Percentiles rank a stretch among this genome's conserved stretches.
phyloP scores from a whole-genome alignment of 176 grass and related monocot genomes.

The Echinochloa phyllopogon region DNA sequence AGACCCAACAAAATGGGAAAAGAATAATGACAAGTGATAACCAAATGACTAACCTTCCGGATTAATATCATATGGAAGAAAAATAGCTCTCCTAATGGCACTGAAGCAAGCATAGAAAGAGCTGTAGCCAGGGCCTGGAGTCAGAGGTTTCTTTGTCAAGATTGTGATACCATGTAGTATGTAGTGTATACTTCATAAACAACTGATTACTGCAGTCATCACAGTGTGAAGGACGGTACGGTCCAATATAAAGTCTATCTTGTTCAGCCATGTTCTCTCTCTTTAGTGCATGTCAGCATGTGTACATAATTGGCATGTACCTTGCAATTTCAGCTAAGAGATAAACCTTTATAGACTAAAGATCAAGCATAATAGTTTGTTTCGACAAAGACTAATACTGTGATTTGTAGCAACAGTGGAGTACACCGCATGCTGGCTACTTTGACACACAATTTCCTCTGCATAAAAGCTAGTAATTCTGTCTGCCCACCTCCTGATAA shows the following conservation, averaged over 20 bases:
- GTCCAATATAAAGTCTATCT: slow-evolving; percentile 1
- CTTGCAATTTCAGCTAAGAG: slow-evolving; percentile 14
- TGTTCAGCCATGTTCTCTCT: not conserved
- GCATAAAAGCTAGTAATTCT: slow-evolving; percentile 15
- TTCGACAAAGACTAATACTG: not conserved
- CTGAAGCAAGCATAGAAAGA: slow-evolving; percentile 76
- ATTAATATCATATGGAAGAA: slow-evolving; percentile 99
- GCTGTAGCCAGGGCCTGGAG: slow-evolving; percentile 74
- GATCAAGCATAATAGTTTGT: not conserved
- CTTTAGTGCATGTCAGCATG: not conserved
- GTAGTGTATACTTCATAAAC: not conserved
- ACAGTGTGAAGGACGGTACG: not conserved
- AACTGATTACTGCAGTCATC: not conserved
- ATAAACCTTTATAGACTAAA: not conserved
- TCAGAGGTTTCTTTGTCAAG: slow-evolving; percentile 24
- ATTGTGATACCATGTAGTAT: slow-evolving; percentile 23
- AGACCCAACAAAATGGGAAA: slow-evolving; percentile 11
- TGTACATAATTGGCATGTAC: not conserved
- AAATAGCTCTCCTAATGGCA: slow-evolving; percentile 91
- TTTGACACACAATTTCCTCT: not conserved
- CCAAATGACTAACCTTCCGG: slow-evolving; percentile 67
- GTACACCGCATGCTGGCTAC: not conserved
- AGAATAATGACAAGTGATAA: slow-evolving; percentile 3
- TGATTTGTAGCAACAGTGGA: not conserved
- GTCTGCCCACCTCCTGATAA: not conserved